Percentiles rank a stretch among this genome's conserved stretches.
phyloP scores from a whole-genome alignment of 1,139 yeast species.

The Groenewaldozyma auringiensis region DNA sequence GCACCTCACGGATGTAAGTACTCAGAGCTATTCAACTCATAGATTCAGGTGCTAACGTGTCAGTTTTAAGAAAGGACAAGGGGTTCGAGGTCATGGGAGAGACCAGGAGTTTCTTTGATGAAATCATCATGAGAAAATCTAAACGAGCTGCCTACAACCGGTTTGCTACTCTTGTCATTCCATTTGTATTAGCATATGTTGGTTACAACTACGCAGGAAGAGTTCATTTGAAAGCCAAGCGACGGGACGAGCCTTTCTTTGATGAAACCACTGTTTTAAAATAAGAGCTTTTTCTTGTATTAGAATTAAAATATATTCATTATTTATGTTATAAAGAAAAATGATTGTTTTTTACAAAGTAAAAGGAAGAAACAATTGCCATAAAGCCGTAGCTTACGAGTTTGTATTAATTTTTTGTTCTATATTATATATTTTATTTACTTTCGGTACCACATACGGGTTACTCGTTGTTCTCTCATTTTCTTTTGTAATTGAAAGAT shows the following conservation, averaged over 20 bases:
- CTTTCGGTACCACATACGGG: slow-evolving; percentile 82
- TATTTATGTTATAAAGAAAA: too few relatives aligned
- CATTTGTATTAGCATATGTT: slow-evolving; percentile 27
- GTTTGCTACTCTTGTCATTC: slow-evolving; percentile 28
- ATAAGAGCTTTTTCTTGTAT: not conserved
- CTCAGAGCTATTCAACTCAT: too few relatives aligned
- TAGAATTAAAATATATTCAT: not conserved
- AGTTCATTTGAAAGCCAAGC: slow-evolving; percentile 24
- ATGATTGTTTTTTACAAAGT: slow-evolving; percentile 4
- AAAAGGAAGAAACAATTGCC: not conserved
- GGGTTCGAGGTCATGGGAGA: slow-evolving; percentile 1
- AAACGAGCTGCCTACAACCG: slow-evolving; percentile 1
- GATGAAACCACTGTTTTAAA: not conserved
- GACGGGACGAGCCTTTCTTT: slow-evolving; percentile 21
- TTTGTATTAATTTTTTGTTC: not conserved
- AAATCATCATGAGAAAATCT: slow-evolving; percentile 1
- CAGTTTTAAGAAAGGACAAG: slow-evolving; percentile 1
- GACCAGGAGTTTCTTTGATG: not conserved
- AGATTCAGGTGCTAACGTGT: not conserved
- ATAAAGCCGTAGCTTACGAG: not conserved
- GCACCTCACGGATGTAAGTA: slow-evolving; percentile 1
- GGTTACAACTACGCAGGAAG: slow-evolving; percentile 24
- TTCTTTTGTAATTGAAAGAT: slow-evolving; percentile 83
- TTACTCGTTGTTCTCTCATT: slow-evolving; percentile 73
- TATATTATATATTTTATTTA: slow-evolving; percentile 21